Evolutionary conservation across 768 basidiomycete species (phyloP).

Genomic region (Mycena epipterygia): DNA sequence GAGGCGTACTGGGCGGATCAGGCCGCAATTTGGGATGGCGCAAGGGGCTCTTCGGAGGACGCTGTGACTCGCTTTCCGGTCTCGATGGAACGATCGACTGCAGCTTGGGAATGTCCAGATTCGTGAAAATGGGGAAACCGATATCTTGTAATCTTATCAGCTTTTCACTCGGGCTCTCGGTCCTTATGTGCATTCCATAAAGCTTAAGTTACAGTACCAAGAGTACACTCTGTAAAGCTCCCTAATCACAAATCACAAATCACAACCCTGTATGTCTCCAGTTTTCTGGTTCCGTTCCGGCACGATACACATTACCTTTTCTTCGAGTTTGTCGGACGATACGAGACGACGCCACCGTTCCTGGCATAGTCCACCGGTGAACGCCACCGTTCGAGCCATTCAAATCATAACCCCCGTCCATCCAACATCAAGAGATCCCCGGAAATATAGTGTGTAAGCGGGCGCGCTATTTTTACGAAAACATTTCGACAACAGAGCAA

Average conservation of each 20-base stretch:
- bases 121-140: slow-evolving; percentile 33
- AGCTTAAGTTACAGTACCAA: neutral
- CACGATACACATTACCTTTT: slow-evolving; percentile 16
- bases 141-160: slow-evolving; percentile 16
- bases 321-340: slow-evolving; percentile 33
- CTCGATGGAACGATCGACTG: slow-evolving; percentile 64
- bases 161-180: slow-evolving; percentile 7
- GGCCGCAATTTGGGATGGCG: slow-evolving; percentile 41
- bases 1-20: slow-evolving; percentile 56
- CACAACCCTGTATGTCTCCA: neutral
- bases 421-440: neutral
- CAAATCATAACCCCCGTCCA: neutral
- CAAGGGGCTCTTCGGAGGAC: slow-evolving; percentile 9
- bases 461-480: slow-evolving; percentile 10
- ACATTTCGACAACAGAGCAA: slow-evolving; percentile 18
- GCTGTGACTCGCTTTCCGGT: slow-evolving; percentile 43
- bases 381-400: neutral
- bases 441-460: neutral
- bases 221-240: too few relatives aligned
- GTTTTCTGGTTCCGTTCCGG: slow-evolving; percentile 27
- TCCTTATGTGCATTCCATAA: slow-evolving; percentile 13
- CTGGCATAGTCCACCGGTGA: slow-evolving; percentile 7
- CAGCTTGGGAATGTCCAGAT: slow-evolving; percentile 12
- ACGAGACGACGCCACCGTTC: neutral
- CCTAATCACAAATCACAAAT: neutral